A percentile compares a stretch with the other conserved stretches of the same genome.
phyloP scores from a whole-genome alignment of 257 asterid species.

The Petunia secreta region DNA sequence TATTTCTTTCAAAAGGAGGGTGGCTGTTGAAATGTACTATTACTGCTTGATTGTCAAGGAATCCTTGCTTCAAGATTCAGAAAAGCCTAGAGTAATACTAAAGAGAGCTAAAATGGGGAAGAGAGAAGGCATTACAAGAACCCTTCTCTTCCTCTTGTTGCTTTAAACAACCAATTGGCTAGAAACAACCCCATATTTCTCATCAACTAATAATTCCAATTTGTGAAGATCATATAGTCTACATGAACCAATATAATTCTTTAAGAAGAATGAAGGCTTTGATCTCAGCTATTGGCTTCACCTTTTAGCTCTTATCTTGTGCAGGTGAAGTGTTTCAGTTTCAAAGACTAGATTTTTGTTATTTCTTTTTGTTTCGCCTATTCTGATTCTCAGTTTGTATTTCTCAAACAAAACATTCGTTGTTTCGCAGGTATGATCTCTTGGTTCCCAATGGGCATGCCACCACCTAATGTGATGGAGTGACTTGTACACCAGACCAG shows the following conservation, averaged over 20 bases:
- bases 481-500: neutral
- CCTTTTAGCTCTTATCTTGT: neutral
- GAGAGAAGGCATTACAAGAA: neutral
- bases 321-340: conserved; percentile 1
- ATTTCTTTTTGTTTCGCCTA: neutral
- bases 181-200: neutral
- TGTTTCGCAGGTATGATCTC: neutral
- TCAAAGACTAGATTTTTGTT: neutral
- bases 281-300: neutral
- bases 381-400: neutral
- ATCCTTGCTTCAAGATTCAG: conserved; percentile 22
- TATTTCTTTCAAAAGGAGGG: neutral
- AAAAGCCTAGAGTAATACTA: neutral
- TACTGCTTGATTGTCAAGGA: neutral
- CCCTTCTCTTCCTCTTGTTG: neutral
- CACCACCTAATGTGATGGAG: neutral
- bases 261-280: neutral
- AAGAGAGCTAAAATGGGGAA: neutral
- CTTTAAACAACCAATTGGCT: neutral
- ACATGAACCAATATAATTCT: neutral
- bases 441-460: neutral
- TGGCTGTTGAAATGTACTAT: neutral
- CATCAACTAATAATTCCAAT: neutral
- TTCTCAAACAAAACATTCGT: neutral
- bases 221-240: neutral